phyloP scores from a whole-genome alignment of 768 basidiomycete genomes.

The Strobilomyces confusus region DNA sequence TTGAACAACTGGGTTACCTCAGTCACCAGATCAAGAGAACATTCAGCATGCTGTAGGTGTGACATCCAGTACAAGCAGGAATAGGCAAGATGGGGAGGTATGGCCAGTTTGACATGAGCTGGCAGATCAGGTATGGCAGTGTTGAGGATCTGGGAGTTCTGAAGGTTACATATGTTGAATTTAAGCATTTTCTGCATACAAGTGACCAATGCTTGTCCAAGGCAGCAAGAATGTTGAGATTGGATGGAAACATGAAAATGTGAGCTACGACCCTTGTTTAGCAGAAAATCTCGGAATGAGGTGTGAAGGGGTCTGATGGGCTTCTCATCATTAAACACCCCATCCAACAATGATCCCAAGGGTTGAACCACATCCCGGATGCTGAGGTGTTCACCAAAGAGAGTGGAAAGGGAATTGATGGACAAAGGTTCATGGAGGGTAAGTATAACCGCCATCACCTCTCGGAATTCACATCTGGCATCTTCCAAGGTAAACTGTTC shows the following conservation, averaged over 20 bases:
- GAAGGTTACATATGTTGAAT: not conserved
- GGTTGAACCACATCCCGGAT: not conserved
- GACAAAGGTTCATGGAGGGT: not conserved
- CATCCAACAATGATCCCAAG: not conserved
- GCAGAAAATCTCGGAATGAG: not conserved
- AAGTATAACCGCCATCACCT: not conserved
- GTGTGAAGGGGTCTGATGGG: not conserved
- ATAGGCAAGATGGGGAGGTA: not conserved
- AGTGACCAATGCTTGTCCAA: not conserved
- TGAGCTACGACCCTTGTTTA: not conserved
- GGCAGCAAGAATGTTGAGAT: not conserved
- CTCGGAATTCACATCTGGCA: not conserved
- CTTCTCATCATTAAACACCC: not conserved
- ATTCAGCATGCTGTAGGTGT: not conserved
- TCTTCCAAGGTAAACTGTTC: not conserved
- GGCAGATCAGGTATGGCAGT: not conserved
- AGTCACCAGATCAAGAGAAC: too few relatives aligned
- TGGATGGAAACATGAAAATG: not conserved
- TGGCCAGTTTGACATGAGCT: not conserved
- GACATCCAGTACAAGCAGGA: not conserved
- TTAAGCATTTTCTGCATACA: not conserved
- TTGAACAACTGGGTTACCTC: conserved; percentile 2
- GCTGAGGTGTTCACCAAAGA: not conserved
- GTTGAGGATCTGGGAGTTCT: not conserved
- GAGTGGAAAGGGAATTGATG: not conserved